Conservation (phyloP, 495 filamentous ascomycete genomes). For the Alectoria sarmentosa region DNA sequence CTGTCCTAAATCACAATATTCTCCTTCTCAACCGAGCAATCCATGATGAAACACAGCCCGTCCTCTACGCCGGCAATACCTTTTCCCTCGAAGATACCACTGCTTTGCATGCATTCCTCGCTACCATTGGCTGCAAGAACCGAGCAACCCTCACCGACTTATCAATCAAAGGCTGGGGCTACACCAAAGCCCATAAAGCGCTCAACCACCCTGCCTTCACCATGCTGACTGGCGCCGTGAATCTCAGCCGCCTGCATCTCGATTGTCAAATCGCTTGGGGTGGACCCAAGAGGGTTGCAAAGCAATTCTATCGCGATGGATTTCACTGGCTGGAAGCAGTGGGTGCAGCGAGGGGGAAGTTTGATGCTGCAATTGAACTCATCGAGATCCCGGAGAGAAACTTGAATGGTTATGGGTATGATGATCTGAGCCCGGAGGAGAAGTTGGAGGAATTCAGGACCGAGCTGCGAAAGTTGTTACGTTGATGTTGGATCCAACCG, state of each 20-base stretch:
- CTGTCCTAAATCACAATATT: background rate
- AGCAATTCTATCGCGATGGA: constrained; percentile 16
- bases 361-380: background rate
- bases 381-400: background rate
- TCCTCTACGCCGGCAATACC: constrained; percentile 19
- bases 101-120: constrained; percentile 17
- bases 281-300: constrained; percentile 3
- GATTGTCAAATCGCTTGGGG: constrained; percentile 12
- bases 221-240: constrained; percentile 11
- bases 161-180: constrained; percentile 14
- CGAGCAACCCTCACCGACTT: constrained; percentile 11
- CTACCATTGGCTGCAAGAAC: constrained; percentile 15
- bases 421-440: background rate
- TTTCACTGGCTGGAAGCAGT: constrained; percentile 18
- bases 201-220: constrained; percentile 19
- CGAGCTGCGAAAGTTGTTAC: background rate
- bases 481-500: no score
- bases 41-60: constrained; percentile 15
- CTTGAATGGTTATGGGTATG: background rate
- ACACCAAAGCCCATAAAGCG: constrained; percentile 14
- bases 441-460: background rate
- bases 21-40: constrained; percentile 5
- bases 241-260: constrained; percentile 12
- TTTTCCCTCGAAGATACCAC: constrained; percentile 19
- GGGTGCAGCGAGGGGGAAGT: background rate